Percentiles rank a stretch among this genome's conserved stretches.
Evolutionary conservation across 2,329 filamentous ascomycete species (phyloP).

Genomic region (Aspergillus vadensis): DNA sequence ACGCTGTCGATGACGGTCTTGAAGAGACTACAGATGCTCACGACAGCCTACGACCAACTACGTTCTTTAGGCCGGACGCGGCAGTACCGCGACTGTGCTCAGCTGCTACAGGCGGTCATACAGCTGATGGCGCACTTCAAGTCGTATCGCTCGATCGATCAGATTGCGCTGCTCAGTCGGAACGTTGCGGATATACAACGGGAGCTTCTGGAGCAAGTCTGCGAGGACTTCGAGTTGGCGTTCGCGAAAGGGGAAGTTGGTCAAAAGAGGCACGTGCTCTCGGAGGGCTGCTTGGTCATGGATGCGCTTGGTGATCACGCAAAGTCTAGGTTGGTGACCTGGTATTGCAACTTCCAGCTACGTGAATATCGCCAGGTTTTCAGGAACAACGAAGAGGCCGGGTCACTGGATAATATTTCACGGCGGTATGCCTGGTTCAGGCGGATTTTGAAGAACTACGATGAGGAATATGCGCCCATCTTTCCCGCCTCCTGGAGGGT

Average conservation of each 20-base stretch:
- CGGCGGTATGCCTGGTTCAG: conserved; percentile 95
- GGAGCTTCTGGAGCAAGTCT: conserved; percentile 94
- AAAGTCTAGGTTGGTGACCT: conserved; percentile 77
- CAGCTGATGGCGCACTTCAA: conserved; percentile 99
- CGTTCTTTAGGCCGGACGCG: conserved; percentile 77
- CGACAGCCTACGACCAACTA: conserved; percentile 97
- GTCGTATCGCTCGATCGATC: conserved; percentile 94
- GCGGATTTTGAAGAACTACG: conserved; percentile 91
- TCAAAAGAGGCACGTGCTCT: conserved; percentile 67
- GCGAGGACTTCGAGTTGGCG: conserved; percentile 94
- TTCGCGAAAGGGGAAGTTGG: conserved; percentile 86
- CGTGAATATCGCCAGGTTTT: conserved; percentile 96
- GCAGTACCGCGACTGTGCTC: conserved; percentile 93
- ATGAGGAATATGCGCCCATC: conserved; percentile 85
- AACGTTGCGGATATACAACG: conserved; percentile 93
- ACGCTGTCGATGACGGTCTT: conserved; percentile 97
- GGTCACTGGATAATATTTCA: conserved; percentile 93
- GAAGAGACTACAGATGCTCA: conserved; percentile 97
- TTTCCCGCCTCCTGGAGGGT: conserved; percentile 89
- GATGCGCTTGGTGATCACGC: conserved; percentile 91
- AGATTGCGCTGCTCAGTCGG: conserved; percentile 89
- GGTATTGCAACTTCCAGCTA: conserved; percentile 97
- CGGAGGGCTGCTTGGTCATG: conserved; percentile 90
- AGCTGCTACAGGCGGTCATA: conserved; percentile 88
- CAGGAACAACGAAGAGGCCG: conserved; percentile 92